phyloP scores from a whole-genome alignment of 2,329 filamentous ascomycete species.

The Fusarium subglutinans region DNA sequence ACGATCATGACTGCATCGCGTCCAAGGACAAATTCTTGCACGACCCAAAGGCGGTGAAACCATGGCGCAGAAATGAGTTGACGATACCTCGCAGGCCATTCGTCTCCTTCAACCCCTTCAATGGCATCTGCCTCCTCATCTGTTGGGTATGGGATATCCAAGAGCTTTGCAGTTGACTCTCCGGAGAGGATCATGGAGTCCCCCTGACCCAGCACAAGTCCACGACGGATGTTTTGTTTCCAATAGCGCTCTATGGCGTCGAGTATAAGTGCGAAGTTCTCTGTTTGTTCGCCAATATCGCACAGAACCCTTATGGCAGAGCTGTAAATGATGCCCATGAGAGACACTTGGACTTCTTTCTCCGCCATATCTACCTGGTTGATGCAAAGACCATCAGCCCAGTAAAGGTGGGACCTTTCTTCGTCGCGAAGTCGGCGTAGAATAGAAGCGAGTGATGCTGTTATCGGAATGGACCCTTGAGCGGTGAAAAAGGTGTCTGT shows the following conservation, averaged over 20 bases:
- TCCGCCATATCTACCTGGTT: background rate
- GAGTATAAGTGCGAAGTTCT: background rate
- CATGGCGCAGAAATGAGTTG: background rate
- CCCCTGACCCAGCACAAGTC: background rate
- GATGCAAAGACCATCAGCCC: conserved; percentile 9
- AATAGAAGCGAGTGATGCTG: conserved; percentile 6
- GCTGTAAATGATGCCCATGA: conserved; percentile 10
- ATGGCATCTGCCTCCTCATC: background rate
- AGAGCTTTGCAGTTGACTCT: background rate
- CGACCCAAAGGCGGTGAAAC: conserved; percentile 17
- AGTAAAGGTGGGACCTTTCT: background rate
- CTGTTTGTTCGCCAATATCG: background rate
- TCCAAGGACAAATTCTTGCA: conserved; percentile 19
- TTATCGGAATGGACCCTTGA: background rate
- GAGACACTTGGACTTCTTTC: conserved; percentile 3
- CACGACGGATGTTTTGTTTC: background rate
- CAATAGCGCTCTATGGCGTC: conserved; percentile 1
- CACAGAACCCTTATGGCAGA: conserved; percentile 7
- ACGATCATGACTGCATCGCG: conserved; percentile 2
- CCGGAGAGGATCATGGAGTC: background rate
- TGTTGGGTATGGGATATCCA: background rate
- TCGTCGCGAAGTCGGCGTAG: background rate
- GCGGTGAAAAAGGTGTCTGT: background rate
- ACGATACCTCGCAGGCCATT: background rate
- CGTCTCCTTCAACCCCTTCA: background rate